Evolutionary conservation across 2,329 filamentous ascomycete species (phyloP).

Genomic region (Penicillium sp.): DNA sequence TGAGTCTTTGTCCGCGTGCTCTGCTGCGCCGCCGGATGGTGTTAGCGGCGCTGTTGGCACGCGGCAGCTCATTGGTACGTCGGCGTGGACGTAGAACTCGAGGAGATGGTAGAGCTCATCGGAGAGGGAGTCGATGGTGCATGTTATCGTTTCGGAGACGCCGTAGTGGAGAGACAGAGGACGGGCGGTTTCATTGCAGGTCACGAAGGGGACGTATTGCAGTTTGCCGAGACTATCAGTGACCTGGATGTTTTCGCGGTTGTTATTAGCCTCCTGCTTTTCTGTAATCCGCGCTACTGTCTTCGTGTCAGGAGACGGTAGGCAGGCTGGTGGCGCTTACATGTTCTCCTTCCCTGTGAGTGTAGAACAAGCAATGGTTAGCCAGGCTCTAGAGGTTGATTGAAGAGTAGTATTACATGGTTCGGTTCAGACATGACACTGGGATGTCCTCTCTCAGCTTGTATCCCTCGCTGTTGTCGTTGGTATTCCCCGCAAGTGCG

Average conservation of each 20-base stretch:
- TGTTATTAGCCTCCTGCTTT: background rate
- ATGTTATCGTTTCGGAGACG: slow-evolving; percentile 59
- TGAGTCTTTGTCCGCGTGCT: slow-evolving; percentile 30
- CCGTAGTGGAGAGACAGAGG: slow-evolving; percentile 87
- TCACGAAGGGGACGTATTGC: slow-evolving; percentile 86
- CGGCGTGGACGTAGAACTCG: slow-evolving; percentile 95
- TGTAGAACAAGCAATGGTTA: slow-evolving; percentile 6
- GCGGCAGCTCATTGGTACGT: slow-evolving; percentile 88
- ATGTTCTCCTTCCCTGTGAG: slow-evolving; percentile 22
- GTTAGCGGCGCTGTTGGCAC: slow-evolving; percentile 71
- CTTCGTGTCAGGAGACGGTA: slow-evolving; percentile 7
- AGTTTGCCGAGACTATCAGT: slow-evolving; percentile 76
- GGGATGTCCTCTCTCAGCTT: slow-evolving; percentile 60
- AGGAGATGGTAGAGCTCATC: slow-evolving; percentile 55
- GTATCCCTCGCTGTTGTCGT: slow-evolving; percentile 31
- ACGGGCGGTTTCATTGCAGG: slow-evolving; percentile 80
- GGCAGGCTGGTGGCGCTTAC: slow-evolving; percentile 13
- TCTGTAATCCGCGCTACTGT: background rate
- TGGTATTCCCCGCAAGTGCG: slow-evolving; percentile 22
- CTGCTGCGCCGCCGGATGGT: slow-evolving; percentile 12
- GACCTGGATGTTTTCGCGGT: slow-evolving; percentile 47
- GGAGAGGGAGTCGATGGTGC: slow-evolving; percentile 50
- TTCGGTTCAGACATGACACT: slow-evolving; percentile 72
- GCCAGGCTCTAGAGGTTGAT: background rate
- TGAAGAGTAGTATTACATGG: slow-evolving; percentile 55